Evolutionary conservation across 2,329 filamentous ascomycete genomes (phyloP), one percentile per base, ranked within the genome.

Genomic region (Alternaria ethzedia): DNA sequence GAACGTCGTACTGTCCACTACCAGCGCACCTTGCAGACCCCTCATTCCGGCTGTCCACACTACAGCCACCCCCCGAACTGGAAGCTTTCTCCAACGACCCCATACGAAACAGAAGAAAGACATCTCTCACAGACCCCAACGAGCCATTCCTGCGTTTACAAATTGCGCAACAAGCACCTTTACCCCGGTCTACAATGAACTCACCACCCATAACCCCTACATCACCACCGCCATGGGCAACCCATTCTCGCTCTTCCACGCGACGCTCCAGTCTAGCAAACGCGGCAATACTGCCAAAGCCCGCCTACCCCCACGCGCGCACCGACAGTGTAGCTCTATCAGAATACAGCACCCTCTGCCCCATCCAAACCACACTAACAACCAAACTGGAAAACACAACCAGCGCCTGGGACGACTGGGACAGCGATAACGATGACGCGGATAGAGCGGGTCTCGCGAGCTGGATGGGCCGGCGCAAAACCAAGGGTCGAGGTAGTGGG

Each of bases 351-450:
- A 69, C 69, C 3, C 46, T 73, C 9, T 72, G 68, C 23, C 70
- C 74, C 3, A 73, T 70, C 57, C 47, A 69, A 5, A 64, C 71
- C 2, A 57, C 66, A 8, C 51, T 64, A 1, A 62, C 69, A 3
- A 70, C 66, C n/a, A 59, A 54, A 8, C 59, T 75, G 20, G 76
- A 78, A 20, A 75, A 76, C 52, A 71, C 72, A 5, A 74, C 64
- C 4, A 76, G 73, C n/a, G 78, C 75, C 41, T 79, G 78, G 78
- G 77, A 79, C 26, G 75, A 78, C 50, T 78, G 74, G 70, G 76
- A 79, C 52, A 76, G 71, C n/a, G 76, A 78, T 17, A 67, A 67
- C 26, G 71, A 67, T 1, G 74, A 75, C 32, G 71, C 66, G n/a
- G 74, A 77, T 54, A 76, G 75, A 51, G 69, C 69, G 0, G 70